phyloP scores from a whole-genome alignment of 805 yeast species.

The Metschnikowia continentalis region DNA sequence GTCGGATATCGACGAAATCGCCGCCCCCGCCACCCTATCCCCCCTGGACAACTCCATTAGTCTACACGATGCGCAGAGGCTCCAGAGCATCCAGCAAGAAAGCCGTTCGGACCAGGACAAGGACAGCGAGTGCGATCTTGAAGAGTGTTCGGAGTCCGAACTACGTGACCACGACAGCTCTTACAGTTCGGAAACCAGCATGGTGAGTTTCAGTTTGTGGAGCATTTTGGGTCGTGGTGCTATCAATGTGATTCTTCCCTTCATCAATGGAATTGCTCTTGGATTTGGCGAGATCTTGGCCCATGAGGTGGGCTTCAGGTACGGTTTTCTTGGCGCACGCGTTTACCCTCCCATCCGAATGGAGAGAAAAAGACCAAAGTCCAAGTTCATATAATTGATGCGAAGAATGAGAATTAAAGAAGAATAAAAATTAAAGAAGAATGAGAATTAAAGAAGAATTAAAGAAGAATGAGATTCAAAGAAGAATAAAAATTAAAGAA shows the following conservation, averaged over 20 bases:
- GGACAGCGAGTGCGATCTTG: conserved; percentile 2
- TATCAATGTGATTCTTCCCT: conserved; percentile 78
- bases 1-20: background rate
- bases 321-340: conserved; percentile 71
- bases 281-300: conserved; percentile 96
- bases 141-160: conserved; percentile 4
- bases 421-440: no score
- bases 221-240: conserved; percentile 47
- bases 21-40: background rate
- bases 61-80: conserved; percentile 24
- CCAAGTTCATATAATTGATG: conserved; percentile 7
- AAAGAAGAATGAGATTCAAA: no score
- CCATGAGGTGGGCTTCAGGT: conserved; percentile 81
- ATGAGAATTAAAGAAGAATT: no score
- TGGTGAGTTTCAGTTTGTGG: conserved; percentile 28
- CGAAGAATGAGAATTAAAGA: no score
- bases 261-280: conserved; percentile 89
- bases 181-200: background rate
- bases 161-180: background rate
- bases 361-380: conserved; percentile 18
- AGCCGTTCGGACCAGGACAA: conserved; percentile 19
- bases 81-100: conserved; percentile 23
- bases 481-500: no score
- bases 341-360: conserved; percentile 42
- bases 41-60: conserved; percentile 25